A percentile compares a stretch with the other conserved stretches of the same genome.
Conservation (phyloP, 257 asterid genomes). For the Solanum clarkiae region DNA sequence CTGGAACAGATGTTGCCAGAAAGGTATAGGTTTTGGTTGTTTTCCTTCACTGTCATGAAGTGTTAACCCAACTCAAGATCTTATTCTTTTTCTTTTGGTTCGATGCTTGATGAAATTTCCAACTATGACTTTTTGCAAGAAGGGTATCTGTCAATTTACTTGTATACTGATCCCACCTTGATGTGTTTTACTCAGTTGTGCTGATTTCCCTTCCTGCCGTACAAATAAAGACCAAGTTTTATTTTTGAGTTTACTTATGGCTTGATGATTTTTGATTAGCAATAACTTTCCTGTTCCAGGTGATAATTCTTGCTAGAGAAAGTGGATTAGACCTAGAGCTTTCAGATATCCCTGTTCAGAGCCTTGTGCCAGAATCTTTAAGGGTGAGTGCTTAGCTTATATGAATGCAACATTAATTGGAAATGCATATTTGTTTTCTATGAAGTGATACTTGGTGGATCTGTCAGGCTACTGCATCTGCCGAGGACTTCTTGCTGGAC, state of each 20-base stretch:
- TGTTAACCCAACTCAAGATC: not conserved
- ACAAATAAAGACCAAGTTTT: not conserved
- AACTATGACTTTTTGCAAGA: not conserved
- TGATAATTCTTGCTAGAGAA: slow-evolving; percentile 95
- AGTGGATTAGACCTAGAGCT: slow-evolving; percentile 74
- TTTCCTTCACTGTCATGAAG: not conserved
- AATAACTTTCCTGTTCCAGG: slow-evolving; percentile 36
- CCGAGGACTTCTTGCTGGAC: slow-evolving; percentile 64
- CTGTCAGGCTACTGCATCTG: slow-evolving; percentile 51
- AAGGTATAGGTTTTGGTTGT: slow-evolving; percentile 41
- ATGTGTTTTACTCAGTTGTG: not conserved
- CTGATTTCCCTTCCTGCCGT: not conserved
- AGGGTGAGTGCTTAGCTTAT: slow-evolving; percentile 30
- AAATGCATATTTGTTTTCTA: not conserved
- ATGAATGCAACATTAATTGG: not conserved
- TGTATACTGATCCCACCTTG: not conserved
- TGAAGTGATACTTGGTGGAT: slow-evolving; percentile 9
- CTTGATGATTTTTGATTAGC: not conserved
- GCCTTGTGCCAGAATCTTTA: slow-evolving; percentile 75
- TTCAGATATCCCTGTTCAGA: slow-evolving; percentile 72
- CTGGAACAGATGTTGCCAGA: slow-evolving; percentile 97
- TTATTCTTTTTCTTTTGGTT: not conserved
- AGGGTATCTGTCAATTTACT: not conserved
- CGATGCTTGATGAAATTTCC: not conserved
- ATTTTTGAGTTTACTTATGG: not conserved